Base-by-base conservation (phyloP, 2,329 filamentous ascomycete species). In the Epichloe glyceriae region DNA sequence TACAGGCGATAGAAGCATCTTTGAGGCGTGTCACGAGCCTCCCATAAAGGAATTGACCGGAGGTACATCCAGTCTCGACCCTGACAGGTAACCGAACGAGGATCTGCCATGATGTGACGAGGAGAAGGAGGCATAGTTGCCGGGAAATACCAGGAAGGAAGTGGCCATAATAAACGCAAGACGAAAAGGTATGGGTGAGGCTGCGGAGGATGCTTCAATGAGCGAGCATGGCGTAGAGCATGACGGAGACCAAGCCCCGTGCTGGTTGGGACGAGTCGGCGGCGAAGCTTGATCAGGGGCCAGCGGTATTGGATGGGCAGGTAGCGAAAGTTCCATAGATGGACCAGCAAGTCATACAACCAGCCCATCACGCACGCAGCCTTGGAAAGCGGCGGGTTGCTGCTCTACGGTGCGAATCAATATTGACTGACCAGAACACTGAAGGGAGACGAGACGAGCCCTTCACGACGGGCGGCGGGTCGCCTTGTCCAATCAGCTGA, bases 1-100 rank as follows among this genome's bases (percentile, higher is more conserved):
- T 62, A 62, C 3, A 62, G 52, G 15, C 59, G 58, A 49, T 58
- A 62, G 39, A 62, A 56, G 30, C 61, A 55, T 19, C 61, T 51
- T 39, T 56, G 55, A n/a, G 54, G 53, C 43, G 59, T 62, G 49
- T 62, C 60, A 40, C 61, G 60, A 47, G 52, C 47, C n/a, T 51
- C 37, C 54, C 53, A 58, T 11, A 57, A 26, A 4, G 53, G 47
- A 49, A 56, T 47, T n/a, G 52, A 49, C 49, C 54, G 57, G 51
- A 50, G 22, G 19, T 48, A 45, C 37, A 46, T 50, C 41, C 51
- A 50, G 37, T 56, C 53, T 33, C 49, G 50, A 10, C 45, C 46
- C 30, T 52, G 50, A 42, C 37, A 52, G 39, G 40, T 43, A 4
- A 56, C 40, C 12, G 41, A 37, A 17, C 55, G 40, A 4, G 46